These are phyloP conservation scores for Trichoderma asperellum DNA, from an alignment of 2,329 filamentous ascomycete species.

Conservation along the genomic window DNA sequence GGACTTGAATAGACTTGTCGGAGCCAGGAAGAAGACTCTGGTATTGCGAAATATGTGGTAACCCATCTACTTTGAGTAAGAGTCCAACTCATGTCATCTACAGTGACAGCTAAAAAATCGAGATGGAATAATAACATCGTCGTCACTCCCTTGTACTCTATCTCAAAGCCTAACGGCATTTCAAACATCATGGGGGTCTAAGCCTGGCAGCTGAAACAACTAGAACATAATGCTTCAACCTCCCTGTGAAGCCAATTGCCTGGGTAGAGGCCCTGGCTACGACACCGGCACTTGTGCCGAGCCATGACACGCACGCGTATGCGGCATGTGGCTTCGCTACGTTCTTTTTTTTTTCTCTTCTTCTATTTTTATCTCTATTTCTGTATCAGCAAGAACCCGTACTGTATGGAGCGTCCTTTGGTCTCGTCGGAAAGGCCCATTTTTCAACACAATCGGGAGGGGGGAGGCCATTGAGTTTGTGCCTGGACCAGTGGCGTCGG, in stretches of 20 bases:
- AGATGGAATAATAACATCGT: not conserved
- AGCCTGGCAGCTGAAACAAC: not conserved
- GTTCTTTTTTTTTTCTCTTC: not conserved
- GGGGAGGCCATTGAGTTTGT: conserved; percentile 22
- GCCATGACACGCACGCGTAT: not conserved
- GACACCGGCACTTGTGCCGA: not conserved
- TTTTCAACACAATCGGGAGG: not conserved
- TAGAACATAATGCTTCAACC: not conserved
- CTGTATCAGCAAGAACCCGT: not conserved
- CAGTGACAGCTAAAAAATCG: not conserved
- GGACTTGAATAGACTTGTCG: conserved; percentile 10
- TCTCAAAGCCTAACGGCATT: not conserved
- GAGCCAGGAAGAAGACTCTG: not conserved
- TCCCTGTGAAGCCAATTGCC: not conserved
- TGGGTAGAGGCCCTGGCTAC: not conserved
- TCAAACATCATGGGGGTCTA: not conserved
- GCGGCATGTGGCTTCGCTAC: not conserved
- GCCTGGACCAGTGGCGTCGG: conserved; percentile 11
- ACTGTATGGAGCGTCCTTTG: conserved; percentile 17
- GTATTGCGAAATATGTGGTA: not conserved
- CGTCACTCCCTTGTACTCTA: not conserved
- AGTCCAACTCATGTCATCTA: too few relatives aligned
- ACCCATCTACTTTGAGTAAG: too few relatives aligned
- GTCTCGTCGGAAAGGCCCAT: not conserved
- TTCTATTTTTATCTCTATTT: not conserved